phyloP scores from a whole-genome alignment of 2,329 filamentous ascomycete species.

The Alternaria solani region DNA sequence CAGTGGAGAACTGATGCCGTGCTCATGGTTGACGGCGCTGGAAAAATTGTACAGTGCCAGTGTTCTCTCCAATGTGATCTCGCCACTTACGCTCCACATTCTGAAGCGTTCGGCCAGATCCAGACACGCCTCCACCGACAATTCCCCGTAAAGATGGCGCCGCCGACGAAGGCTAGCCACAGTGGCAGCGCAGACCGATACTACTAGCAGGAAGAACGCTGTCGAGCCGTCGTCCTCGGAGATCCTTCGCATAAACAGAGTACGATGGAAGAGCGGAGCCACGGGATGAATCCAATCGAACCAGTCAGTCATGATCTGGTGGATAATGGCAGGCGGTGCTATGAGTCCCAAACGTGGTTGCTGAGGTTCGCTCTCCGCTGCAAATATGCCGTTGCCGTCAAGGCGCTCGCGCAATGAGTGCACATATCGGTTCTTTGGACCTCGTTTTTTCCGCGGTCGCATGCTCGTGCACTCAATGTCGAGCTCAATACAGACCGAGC shows the following conservation, averaged over 20 bases:
- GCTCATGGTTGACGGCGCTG: conserved; percentile 23
- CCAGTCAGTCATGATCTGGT: conserved; percentile 27
- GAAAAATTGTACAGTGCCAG: conserved; percentile 29
- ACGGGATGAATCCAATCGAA: conserved; percentile 34
- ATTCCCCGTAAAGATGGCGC: conserved; percentile 20
- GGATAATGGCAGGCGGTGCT: conserved; percentile 14
- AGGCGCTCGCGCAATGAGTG: conserved; percentile 16
- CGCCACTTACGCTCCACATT: conserved; percentile 18
- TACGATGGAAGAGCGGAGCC: conserved; percentile 24
- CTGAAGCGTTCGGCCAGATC: conserved; percentile 23
- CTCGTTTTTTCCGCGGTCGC: conserved; percentile 28
- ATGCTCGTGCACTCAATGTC: conserved; percentile 24
- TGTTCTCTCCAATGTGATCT: conserved; percentile 6
- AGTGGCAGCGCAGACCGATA: conserved; percentile 29
- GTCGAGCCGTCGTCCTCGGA: conserved; percentile 1
- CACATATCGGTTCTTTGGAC: conserved; percentile 29
- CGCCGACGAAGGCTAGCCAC: conserved; percentile 26
- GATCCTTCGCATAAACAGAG: conserved; percentile 16
- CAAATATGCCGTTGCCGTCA: background rate
- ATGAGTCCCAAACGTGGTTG: conserved; percentile 11
- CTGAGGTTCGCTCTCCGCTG: background rate
- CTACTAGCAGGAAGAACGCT: conserved; percentile 5
- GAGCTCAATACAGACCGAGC: conserved; percentile 23
- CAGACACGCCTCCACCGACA: conserved; percentile 26
- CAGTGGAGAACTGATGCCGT: conserved; percentile 22